Evolutionary conservation across 169 alveolate genomes (phyloP), one percentile per base, ranked within the genome.

Genomic region (Fabrea salina): DNA sequence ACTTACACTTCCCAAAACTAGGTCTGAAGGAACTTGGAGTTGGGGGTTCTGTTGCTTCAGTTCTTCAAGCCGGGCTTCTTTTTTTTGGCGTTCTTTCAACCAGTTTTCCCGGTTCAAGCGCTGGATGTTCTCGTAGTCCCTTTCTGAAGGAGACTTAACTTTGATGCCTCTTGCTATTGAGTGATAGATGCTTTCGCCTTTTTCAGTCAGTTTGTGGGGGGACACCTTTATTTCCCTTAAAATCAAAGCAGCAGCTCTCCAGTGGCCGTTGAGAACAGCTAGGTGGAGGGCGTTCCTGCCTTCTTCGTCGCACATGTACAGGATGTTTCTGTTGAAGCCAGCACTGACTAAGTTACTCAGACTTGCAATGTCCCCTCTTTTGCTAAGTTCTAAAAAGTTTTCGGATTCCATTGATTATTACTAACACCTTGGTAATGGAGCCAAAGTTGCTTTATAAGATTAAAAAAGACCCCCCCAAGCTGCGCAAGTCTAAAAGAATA

Each of bases 111-210:
- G 27, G 67, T 56, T 16, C 2, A 19, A 19, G n/a, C 30, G 37
- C 30, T 35, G n/a, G 22, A 56, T 25, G 40, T 56, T 35, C n/a
- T 27, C 67, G 2, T n/a, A 56, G 27, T 56, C 67, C 30, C 30
- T n/a, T n/a, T 56, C 39, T 22, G 67, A 22, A 22, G 67, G 37
- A 11, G n/a, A 13, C 11, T 13, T 56, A 13, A 56, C 22, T 16
- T 25, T 19, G n/a, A 25, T 16, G 2, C 67, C 67, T 19, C 33
- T 19, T 16, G 33, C 67, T n/a, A 56, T 56, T 16, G 33, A 56
- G 30, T 56, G 67, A 56, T 22, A 56, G 30, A 56, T 56, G 30
- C 67, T 56, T 19, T 56, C 33, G 11, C 67, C 67, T 11, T 56
- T 35, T 56, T 56, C 33, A 11, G 22, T 25, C 30, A 56, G 22